phyloP scores from a whole-genome alignment of 2,329 filamentous ascomycete species.

The Hypoxylon sp. region DNA sequence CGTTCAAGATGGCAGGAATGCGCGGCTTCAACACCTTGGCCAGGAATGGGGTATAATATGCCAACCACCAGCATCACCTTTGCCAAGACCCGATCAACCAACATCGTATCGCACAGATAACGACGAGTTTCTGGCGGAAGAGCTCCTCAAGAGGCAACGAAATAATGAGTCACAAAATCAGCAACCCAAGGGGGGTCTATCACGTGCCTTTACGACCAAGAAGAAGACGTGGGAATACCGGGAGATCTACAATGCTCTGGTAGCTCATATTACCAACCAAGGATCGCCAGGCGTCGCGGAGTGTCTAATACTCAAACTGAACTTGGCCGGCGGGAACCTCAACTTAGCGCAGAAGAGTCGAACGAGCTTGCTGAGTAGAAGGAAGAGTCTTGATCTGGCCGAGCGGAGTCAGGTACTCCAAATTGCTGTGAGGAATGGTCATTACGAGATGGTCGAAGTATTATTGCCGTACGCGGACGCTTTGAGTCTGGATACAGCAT shows the following conservation, averaged over 20 bases:
- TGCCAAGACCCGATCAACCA: conserved; percentile 53
- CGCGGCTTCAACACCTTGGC: conserved; percentile 60
- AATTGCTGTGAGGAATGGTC: conserved; percentile 59
- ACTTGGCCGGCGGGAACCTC: conserved; percentile 59
- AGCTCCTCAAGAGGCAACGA: conserved; percentile 59
- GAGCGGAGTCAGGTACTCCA: conserved; percentile 61
- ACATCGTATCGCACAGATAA: conserved; percentile 56
- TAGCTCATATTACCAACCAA: conserved; percentile 57
- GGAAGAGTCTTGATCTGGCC: conserved; percentile 59
- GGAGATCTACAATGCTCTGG: conserved; percentile 62
- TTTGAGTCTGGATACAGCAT: conserved; percentile 57
- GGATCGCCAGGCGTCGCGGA: conserved; percentile 65
- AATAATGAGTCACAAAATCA: conserved; percentile 44
- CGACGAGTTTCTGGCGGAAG: conserved; percentile 63
- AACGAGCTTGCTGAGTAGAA: conserved; percentile 56
- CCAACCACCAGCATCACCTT: conserved; percentile 51
- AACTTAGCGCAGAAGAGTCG: conserved; percentile 59
- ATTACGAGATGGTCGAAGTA: conserved; percentile 62
- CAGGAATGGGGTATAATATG: conserved; percentile 59
- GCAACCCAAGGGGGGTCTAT: conserved; percentile 52
- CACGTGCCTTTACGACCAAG: conserved; percentile 57
- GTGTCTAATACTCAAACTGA: conserved; percentile 60
- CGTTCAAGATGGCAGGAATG: conserved; percentile 51
- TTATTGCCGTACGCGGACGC: conserved; percentile 62
- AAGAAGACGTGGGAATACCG: conserved; percentile 62